Base-by-base conservation (phyloP, 345 rosid genomes). In the Sonneratia caseolaris region DNA sequence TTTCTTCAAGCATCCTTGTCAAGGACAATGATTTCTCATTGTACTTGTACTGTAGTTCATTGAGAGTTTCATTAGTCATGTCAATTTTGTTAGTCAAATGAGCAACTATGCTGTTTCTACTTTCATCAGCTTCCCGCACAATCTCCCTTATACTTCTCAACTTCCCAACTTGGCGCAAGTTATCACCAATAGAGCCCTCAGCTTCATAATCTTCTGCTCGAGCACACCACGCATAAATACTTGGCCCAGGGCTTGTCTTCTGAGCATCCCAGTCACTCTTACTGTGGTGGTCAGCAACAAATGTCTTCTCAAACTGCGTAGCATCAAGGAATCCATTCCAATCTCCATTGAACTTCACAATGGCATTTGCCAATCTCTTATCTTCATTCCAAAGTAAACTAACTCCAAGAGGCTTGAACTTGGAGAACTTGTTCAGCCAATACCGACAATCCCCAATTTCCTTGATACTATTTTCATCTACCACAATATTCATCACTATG, bases 181-280 rank as follows among this genome's bases (percentile, higher is more conserved):
- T 82, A 69, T 87, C 86, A 51, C 97, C 95, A 4, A 94, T 66
- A n/a, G 83, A 84, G 21, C 93, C 96, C 56, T 73, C 73, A n/a
- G 83, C 76, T 56, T 81, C 36, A 67, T 79, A 80, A 73, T 94
- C 98, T 64, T 87, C 92, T 2, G 83, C 84, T 36, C 90, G 91
- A 8, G 96, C 98, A 81, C 82, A 77, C 98, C 98, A 94, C 3
- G 90, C 97, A 76, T 84, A 94, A 35, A 77, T 76, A 45, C 70
- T 75, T 16, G 82, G 68, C 43, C 73, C 86, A 49, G 83, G 85
- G 53, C 68, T 40, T 7, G 70, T 51, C 61, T 73, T 80, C 70
- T 56, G 75, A n/a, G 64, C 84, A 16, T 45, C 72, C 97, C 96
- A 91, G 36, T 87, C 84, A 73, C 72, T 85, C 75, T 81, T 90